phyloP scores from a whole-genome alignment of 2,329 filamentous ascomycete genomes.

The Curvularia hawaiiensis region DNA sequence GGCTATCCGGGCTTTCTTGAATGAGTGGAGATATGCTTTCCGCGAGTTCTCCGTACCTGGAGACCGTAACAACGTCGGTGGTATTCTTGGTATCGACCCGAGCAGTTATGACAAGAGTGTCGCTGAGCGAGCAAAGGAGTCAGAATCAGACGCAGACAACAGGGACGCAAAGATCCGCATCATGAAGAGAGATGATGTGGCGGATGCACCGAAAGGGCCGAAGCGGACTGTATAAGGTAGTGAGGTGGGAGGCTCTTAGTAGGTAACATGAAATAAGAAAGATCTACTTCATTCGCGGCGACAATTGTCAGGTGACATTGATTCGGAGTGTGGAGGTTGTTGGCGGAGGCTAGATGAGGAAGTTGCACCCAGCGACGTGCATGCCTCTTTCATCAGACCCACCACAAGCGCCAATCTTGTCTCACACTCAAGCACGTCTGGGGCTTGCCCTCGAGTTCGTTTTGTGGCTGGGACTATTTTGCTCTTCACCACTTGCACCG shows the following conservation, averaged over 20 bases:
- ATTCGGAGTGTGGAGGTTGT: neutral
- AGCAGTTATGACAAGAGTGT: slow-evolving; percentile 60
- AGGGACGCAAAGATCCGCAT: slow-evolving; percentile 45
- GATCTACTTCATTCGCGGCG: slow-evolving; percentile 19
- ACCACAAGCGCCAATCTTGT: neutral
- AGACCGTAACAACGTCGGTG: slow-evolving; percentile 82
- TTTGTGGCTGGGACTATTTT: neutral
- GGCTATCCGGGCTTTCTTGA: slow-evolving; percentile 86
- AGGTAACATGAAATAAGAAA: slow-evolving; percentile 41
- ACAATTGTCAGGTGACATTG: neutral
- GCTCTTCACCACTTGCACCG: neutral
- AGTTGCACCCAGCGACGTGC: slow-evolving; percentile 16
- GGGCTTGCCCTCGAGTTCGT: neutral
- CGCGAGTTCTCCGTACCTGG: slow-evolving; percentile 95
- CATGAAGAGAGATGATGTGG: slow-evolving; percentile 46
- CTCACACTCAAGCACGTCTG: neutral
- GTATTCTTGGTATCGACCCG: slow-evolving; percentile 68
- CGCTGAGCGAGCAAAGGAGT: slow-evolving; percentile 43
- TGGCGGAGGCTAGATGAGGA: slow-evolving; percentile 8
- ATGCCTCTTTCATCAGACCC: slow-evolving; percentile 14
- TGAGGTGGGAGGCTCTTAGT: slow-evolving; percentile 15
- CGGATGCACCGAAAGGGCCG: slow-evolving; percentile 46
- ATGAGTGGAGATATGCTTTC: slow-evolving; percentile 95
- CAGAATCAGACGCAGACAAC: slow-evolving; percentile 33
- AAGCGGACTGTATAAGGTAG: slow-evolving; percentile 33